Conservation (phyloP, 2,329 filamentous ascomycete species). For the Cladophialophora bantiana region DNA sequence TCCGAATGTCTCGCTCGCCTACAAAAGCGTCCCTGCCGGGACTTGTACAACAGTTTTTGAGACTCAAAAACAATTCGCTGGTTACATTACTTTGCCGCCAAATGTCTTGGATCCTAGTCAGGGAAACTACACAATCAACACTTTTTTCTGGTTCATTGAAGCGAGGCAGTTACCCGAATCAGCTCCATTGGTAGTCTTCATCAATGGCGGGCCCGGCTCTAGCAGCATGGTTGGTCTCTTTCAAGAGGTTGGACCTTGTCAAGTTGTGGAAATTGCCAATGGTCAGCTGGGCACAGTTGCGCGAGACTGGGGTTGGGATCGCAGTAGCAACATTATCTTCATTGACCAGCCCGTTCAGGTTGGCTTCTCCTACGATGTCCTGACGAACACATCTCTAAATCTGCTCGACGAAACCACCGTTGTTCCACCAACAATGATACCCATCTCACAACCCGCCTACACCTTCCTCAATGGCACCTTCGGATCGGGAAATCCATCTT, state of each 20-base stretch:
- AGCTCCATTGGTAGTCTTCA: constrained; percentile 59
- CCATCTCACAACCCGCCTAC: constrained; percentile 42
- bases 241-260: constrained; percentile 56
- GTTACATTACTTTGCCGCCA: constrained; percentile 69
- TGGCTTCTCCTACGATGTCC: constrained; percentile 58
- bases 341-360: constrained; percentile 57
- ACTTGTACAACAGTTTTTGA: constrained; percentile 71
- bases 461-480: constrained; percentile 66
- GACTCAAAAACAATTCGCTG: constrained; percentile 72
- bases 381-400: constrained; percentile 52
- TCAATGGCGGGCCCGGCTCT: constrained; percentile 62
- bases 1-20: constrained; percentile 69
- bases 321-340: constrained; percentile 53
- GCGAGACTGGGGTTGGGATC: constrained; percentile 60
- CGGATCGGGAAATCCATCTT: constrained; percentile 52
- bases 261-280: constrained; percentile 50
- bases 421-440: constrained; percentile 43
- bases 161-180: constrained; percentile 52
- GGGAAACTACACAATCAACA: constrained; percentile 46
- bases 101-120: constrained; percentile 42
- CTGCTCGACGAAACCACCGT: constrained; percentile 45
- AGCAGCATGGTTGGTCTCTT: constrained; percentile 62
- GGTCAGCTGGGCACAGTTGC: constrained; percentile 52
- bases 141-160: constrained; percentile 54
- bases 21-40: constrained; percentile 66